These are phyloP conservation scores for Edaphochlamys debaryana DNA, from an alignment of 139 green algal species.

Conservation along the genomic window DNA sequence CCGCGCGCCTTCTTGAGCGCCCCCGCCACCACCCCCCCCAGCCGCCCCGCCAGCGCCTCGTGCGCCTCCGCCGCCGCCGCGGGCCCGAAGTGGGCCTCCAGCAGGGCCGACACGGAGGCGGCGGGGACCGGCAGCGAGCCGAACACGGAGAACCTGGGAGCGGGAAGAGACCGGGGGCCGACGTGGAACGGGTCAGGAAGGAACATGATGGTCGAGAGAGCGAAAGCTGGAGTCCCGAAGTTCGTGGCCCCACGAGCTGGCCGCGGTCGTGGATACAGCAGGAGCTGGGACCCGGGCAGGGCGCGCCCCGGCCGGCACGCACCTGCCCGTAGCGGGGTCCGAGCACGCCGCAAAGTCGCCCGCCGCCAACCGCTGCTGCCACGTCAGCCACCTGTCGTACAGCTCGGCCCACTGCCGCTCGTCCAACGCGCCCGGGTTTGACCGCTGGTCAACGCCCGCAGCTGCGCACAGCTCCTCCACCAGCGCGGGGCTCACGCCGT, in stretches of 20 bases:
- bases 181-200: neutral
- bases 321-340: constrained; percentile 17
- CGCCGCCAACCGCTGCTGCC: constrained; percentile 57
- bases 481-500: constrained; percentile 76
- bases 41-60: constrained; percentile 56
- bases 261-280: no score
- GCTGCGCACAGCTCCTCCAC: constrained; percentile 64
- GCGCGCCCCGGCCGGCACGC: neutral
- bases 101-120: constrained; percentile 55
- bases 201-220: no score
- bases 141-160: constrained; percentile 64
- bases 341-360: constrained; percentile 49
- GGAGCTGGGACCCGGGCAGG: no score
- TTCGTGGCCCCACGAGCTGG: no score
- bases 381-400: constrained; percentile 64
- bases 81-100: constrained; percentile 66
- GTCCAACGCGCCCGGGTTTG: constrained; percentile 21
- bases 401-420: constrained; percentile 59
- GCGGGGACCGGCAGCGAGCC: constrained; percentile 44
- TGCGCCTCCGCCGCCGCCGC: constrained; percentile 50
- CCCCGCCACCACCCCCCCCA: constrained; percentile 50
- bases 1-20: constrained; percentile 58
- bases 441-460: neutral
- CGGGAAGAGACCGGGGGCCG: neutral
- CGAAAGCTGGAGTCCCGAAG: no score